A percentile compares a stretch with the other conserved stretches of the same genome.
Evolutionary conservation across 441 rosid species (phyloP).

Genomic region (Capsella rubella): DNA sequence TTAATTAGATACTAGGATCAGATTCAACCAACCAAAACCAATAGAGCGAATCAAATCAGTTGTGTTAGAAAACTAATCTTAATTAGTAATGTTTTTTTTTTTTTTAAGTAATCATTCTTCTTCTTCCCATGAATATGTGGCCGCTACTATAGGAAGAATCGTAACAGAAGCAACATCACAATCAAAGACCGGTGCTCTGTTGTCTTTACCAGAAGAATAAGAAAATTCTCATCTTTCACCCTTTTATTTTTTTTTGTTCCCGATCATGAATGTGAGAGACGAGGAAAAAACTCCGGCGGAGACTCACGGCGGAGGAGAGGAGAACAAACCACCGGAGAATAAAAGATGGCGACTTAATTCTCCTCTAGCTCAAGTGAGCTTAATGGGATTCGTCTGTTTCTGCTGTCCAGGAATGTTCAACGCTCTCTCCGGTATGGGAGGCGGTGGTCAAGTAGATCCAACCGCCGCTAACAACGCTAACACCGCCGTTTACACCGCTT

Average conservation of each 20-base stretch:
- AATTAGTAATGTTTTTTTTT: background rate
- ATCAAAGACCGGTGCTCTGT: slow-evolving; percentile 35
- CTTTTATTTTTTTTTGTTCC: background rate
- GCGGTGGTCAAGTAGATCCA: slow-evolving; percentile 82
- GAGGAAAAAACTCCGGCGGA: slow-evolving; percentile 18
- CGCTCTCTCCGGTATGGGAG: slow-evolving; percentile 97
- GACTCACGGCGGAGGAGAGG: slow-evolving; percentile 42
- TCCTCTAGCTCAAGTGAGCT: slow-evolving; percentile 69
- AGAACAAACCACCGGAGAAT: slow-evolving; percentile 36
- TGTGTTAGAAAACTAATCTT: background rate
- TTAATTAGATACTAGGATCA: too few species aligned
- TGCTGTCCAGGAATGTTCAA: slow-evolving; percentile 98
- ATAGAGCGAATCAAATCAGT: background rate
- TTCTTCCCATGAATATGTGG: slow-evolving; percentile 13
- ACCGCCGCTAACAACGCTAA: slow-evolving; percentile 90
- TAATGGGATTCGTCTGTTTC: slow-evolving; percentile 89
- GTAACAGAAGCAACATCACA: background rate
- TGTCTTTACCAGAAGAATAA: background rate
- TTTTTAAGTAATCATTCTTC: background rate
- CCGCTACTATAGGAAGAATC: slow-evolving; percentile 31
- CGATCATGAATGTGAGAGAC: slow-evolving; percentile 26
- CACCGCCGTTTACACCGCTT: slow-evolving; percentile 93
- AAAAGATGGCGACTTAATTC: slow-evolving; percentile 70
- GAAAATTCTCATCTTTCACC: background rate
- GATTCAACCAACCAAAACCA: too few species aligned